These are phyloP conservation scores for Cryphonectria parasitica DNA, from an alignment of 2,329 filamentous ascomycete species.

Conservation along the genomic window DNA sequence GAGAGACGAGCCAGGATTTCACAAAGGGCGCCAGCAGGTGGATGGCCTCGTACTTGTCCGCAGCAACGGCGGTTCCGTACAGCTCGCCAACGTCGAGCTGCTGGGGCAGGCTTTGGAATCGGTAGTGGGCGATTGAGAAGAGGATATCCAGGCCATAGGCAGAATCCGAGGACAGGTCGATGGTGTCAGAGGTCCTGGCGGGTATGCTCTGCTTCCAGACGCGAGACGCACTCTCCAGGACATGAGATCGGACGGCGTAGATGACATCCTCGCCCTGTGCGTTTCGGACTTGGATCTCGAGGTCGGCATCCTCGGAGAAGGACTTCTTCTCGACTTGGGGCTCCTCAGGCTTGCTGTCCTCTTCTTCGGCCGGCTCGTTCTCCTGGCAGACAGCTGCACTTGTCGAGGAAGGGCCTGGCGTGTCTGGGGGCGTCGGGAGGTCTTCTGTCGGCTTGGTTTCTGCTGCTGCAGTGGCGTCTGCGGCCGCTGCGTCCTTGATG, in stretches of 20 bases:
- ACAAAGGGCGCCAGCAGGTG: conserved; percentile 33
- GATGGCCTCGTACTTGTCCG: conserved; percentile 32
- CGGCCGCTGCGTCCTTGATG: not conserved
- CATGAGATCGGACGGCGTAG: conserved; percentile 30
- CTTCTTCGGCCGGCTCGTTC: not conserved
- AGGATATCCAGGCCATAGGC: conserved; percentile 31
- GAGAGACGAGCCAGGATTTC: conserved; percentile 29
- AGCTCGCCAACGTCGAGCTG: conserved; percentile 29
- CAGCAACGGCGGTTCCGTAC: conserved; percentile 30
- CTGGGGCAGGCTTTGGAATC: conserved; percentile 32
- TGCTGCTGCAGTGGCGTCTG: no score
- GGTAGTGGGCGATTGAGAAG: conserved; percentile 34
- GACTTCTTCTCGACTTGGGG: conserved; percentile 16
- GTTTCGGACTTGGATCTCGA: conserved; percentile 29
- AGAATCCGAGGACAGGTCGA: conserved; percentile 21
- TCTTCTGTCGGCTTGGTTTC: conserved; percentile 14
- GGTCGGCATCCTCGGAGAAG: conserved; percentile 33
- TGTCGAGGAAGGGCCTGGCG: conserved; percentile 19
- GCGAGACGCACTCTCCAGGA: conserved; percentile 30
- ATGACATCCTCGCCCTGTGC: conserved; percentile 9
- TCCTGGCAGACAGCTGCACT: conserved; percentile 5
- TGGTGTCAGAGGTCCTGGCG: conserved; percentile 9
- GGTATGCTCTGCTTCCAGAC: conserved; percentile 25
- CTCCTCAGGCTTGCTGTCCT: conserved; percentile 6
- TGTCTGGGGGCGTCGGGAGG: conserved; percentile 27